Base-by-base conservation (phyloP, 1,139 yeast species). In the Kodamaea derodonti region DNA sequence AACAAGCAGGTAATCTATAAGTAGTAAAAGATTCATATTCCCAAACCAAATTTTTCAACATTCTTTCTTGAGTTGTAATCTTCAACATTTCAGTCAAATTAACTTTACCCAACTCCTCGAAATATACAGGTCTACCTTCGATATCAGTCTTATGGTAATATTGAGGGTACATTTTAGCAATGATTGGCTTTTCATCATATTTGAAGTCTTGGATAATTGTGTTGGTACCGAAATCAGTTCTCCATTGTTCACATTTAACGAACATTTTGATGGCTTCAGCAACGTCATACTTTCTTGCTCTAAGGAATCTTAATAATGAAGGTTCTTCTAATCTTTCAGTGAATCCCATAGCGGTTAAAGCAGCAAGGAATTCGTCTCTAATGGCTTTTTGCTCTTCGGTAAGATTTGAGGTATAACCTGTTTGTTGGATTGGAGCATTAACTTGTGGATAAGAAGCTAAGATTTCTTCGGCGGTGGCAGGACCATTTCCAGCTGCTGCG, bases 111-210 rank as follows among this genome's bases (percentile, higher is more conserved):
- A 92, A 75, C 60, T 92, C 96, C 69, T 92, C 98, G 51, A 83
- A 75, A 65, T 92, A 92, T 35, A 88, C 83, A 3, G 98, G 98
- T 54, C 98, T 83, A 32, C 98, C 98, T 44, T 92, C 98, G 54
- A 76, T 86, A 62, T 92, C 98, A 30, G 92, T 86, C 72, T 92
- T 90, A 69, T 92, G 97, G 65, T 92, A 92, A 65, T 90, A 92
- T 65, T 90, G 97, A 22, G 98, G 98, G 61, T 92, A 92, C 65
- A 72, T 83, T 57, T 78, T 75, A 43, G 95, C 96, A 43, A 90
- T 96, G 42, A 80, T 62, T 20, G 95, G 84, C 69, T 92, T 92
- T 68, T 92, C 98, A 18, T 76, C 78, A 65, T 92, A 92, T 45
- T 84, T 79, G 72, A 92, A 92, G 58, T 87, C 96, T 48, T 74